These are phyloP conservation scores for Pseudogymnoascus pannorum DNA, from an alignment of 2,329 filamentous ascomycete species.

Conservation along the genomic window DNA sequence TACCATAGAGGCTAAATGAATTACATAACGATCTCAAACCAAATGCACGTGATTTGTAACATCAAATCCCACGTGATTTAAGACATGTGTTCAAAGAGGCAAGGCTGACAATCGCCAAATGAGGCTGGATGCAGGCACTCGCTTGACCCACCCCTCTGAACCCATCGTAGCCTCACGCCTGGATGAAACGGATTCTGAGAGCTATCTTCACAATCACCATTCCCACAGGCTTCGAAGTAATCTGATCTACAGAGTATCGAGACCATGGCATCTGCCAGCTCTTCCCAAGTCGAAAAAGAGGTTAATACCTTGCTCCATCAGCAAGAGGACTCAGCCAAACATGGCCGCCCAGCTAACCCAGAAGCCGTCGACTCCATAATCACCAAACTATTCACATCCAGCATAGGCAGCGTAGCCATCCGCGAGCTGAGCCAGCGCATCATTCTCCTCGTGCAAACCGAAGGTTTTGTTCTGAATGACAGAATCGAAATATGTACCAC, in stretches of 20 bases:
- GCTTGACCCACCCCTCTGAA: no score
- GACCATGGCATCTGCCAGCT: slow-evolving; percentile 31
- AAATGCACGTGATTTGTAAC: background rate
- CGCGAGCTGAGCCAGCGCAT: slow-evolving; percentile 41
- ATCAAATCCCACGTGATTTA: background rate
- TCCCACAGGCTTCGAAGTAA: background rate
- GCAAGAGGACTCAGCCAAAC: slow-evolving; percentile 35
- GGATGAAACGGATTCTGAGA: background rate
- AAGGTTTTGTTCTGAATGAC: slow-evolving; percentile 52
- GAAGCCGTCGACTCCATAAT: slow-evolving; percentile 26
- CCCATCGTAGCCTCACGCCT: background rate
- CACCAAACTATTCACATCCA: slow-evolving; percentile 26
- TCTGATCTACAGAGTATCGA: background rate
- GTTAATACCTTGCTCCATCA: slow-evolving; percentile 36
- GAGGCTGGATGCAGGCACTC: no score
- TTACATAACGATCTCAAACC: background rate
- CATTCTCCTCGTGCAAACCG: slow-evolving; percentile 51
- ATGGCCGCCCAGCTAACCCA: slow-evolving; percentile 17
- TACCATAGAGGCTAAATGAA: background rate
- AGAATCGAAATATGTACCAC: slow-evolving; percentile 70
- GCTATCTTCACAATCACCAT: background rate
- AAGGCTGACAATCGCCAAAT: no score
- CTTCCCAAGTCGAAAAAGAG: slow-evolving; percentile 38
- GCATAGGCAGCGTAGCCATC: slow-evolving; percentile 28
- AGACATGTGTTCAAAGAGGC: no score